Evolutionary conservation across 768 basidiomycete genomes (phyloP).

Genomic region (Termitomyces titanicus): DNA sequence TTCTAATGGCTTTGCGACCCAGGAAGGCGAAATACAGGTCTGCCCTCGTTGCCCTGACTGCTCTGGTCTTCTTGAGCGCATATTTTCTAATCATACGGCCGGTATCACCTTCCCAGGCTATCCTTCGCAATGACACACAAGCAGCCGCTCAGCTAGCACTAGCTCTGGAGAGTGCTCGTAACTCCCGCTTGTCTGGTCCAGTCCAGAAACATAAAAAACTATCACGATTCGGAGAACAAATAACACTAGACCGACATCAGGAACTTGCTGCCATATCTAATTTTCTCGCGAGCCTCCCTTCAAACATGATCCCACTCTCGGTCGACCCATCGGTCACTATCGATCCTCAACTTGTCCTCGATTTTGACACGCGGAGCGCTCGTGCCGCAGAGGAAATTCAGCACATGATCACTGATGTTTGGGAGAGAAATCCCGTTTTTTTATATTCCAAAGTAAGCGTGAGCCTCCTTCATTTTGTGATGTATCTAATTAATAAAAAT

Average conservation of each 20-base stretch:
- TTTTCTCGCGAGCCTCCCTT: conserved; percentile 69
- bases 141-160: conserved; percentile 31
- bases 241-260: conserved; percentile 48
- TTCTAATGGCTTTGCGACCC: conserved; percentile 32
- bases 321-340: conserved; percentile 64
- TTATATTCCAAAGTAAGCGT: conserved; percentile 64
- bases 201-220: conserved; percentile 19
- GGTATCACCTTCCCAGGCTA: conserved; percentile 32
- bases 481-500: background rate
- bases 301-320: conserved; percentile 67
- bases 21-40: conserved; percentile 51
- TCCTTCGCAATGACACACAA: conserved; percentile 26
- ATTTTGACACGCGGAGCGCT: conserved; percentile 72
- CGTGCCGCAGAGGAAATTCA: conserved; percentile 59
- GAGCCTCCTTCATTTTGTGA: background rate
- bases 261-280: conserved; percentile 74
- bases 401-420: conserved; percentile 59
- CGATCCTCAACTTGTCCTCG: conserved; percentile 78
- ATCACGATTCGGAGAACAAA: conserved; percentile 27
- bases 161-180: conserved; percentile 31
- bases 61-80: conserved; percentile 45
- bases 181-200: conserved; percentile 26
- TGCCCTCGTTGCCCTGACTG: conserved; percentile 50
- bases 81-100: conserved; percentile 55
- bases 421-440: conserved; percentile 72